phyloP scores from a whole-genome alignment of 2,329 filamentous ascomycete genomes.

The Ramularia endophylla region DNA sequence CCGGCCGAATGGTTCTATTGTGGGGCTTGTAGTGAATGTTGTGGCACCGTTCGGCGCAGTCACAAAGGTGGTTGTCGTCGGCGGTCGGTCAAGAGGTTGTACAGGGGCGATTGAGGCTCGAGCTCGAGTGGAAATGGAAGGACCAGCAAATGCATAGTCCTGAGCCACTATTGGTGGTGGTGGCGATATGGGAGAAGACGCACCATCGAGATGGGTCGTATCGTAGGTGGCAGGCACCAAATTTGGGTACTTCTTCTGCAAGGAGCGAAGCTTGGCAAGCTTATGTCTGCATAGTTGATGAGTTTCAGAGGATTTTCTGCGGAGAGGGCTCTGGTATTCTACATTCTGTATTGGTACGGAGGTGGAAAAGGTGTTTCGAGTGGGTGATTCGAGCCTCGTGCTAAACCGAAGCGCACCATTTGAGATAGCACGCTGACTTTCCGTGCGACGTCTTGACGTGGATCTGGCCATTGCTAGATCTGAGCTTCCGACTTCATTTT shows the following conservation, averaged over 20 bases:
- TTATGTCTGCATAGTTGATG: constrained; percentile 12
- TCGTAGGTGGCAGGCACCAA: constrained; percentile 1
- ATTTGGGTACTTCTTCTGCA: neutral
- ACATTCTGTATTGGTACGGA: too few relatives aligned
- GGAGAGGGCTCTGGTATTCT: too few relatives aligned
- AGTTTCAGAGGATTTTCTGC: too few relatives aligned
- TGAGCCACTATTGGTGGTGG: constrained; percentile 3
- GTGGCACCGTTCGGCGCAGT: constrained; percentile 7
- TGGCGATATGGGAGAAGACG: constrained; percentile 1
- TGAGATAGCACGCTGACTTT: constrained; percentile 9
- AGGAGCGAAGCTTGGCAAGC: constrained; percentile 5
- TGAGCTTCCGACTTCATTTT: too few relatives aligned
- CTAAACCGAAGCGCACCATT: constrained; percentile 12
- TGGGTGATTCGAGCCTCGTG: neutral
- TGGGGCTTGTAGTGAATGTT: constrained; percentile 1
- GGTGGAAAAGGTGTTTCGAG: neutral
- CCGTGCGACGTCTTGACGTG: neutral
- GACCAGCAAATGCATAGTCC: constrained; percentile 3
- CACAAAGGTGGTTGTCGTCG: constrained; percentile 6
- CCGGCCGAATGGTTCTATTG: too few relatives aligned
- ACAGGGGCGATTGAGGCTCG: neutral
- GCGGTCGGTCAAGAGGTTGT: neutral
- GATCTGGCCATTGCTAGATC: too few relatives aligned
- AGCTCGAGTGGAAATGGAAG: neutral
- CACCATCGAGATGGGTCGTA: constrained; percentile 7